A percentile compares a stretch with the other conserved stretches of the same genome.
Evolutionary conservation across 768 basidiomycete species (phyloP).

Genomic region (Phaeotremella fagi): DNA sequence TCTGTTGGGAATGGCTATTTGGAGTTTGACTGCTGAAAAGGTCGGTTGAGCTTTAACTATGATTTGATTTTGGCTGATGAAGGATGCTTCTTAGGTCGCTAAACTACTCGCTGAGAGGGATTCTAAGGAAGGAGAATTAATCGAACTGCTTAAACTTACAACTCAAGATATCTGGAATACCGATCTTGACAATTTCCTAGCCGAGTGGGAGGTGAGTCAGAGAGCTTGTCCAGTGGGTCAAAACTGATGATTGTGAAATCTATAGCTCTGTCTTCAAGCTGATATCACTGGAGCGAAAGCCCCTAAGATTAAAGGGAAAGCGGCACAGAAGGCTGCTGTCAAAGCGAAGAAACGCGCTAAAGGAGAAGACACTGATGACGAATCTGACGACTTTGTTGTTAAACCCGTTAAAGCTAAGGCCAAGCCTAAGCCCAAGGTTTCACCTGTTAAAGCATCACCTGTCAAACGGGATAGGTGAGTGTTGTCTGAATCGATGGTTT

Average conservation of each 20-base stretch:
- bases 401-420: slow-evolving; percentile 52
- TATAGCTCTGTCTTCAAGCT: slow-evolving; percentile 44
- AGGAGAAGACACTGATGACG: slow-evolving; percentile 44
- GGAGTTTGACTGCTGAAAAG: slow-evolving; percentile 90
- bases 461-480: slow-evolving; percentile 26
- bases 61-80: neutral
- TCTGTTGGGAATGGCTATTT: slow-evolving; percentile 89
- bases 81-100: slow-evolving; percentile 59
- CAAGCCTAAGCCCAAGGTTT: slow-evolving; percentile 25
- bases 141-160: slow-evolving; percentile 67
- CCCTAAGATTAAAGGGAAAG: slow-evolving; percentile 55
- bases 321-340: slow-evolving; percentile 51
- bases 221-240: too few relatives aligned
- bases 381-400: slow-evolving; percentile 60
- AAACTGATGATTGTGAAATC: neutral
- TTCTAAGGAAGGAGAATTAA: slow-evolving; percentile 76
- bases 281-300: slow-evolving; percentile 54
- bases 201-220: slow-evolving; percentile 72
- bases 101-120: slow-evolving; percentile 72
- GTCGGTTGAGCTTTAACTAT: slow-evolving; percentile 48
- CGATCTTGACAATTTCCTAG: slow-evolving; percentile 78
- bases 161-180: slow-evolving; percentile 83
- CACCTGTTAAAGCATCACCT: slow-evolving; percentile 24
- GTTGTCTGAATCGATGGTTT: neutral
- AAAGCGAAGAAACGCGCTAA: slow-evolving; percentile 50